Conservation (phyloP, 1,139 yeast genomes). For the Meyerozyma guilliermondii region DNA sequence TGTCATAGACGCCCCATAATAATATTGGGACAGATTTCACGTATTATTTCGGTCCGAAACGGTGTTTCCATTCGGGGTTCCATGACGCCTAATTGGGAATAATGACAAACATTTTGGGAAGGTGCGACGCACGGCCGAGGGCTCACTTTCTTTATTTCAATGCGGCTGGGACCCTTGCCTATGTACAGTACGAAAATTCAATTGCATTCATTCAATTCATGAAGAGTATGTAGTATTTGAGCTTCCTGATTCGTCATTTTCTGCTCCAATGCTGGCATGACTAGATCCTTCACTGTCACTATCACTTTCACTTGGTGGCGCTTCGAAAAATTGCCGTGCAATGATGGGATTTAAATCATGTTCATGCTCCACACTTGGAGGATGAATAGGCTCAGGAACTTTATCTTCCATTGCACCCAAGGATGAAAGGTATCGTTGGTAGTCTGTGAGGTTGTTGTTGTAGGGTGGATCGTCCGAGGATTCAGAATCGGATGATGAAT, state of each 20-base stretch:
- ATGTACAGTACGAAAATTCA: background rate
- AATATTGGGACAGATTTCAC: too few species aligned
- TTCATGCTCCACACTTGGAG: background rate
- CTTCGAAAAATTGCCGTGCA: conserved; percentile 36
- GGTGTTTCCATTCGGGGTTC: background rate
- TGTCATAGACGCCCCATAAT: too few species aligned
- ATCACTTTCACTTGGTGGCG: conserved; percentile 39
- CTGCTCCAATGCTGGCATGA: conserved; percentile 5
- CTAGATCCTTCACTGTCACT: conserved; percentile 16
- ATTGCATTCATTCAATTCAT: background rate
- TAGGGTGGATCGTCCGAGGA: background rate
- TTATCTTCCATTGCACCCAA: background rate
- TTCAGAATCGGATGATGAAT: background rate
- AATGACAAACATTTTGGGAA: background rate
- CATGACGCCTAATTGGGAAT: background rate
- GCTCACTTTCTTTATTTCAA: background rate
- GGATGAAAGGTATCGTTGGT: background rate
- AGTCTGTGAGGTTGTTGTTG: conserved; percentile 1
- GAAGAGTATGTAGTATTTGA: conserved; percentile 2
- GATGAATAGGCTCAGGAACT: background rate
- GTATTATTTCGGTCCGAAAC: too few species aligned
- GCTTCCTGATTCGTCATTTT: conserved; percentile 3
- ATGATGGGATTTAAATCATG: conserved; percentile 9
- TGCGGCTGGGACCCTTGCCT: background rate
- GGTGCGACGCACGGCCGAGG: background rate